Evolutionary conservation across 345 rosid genomes (phyloP), one percentile per base, ranked within the genome.

Genomic region (Adansonia digitata): DNA sequence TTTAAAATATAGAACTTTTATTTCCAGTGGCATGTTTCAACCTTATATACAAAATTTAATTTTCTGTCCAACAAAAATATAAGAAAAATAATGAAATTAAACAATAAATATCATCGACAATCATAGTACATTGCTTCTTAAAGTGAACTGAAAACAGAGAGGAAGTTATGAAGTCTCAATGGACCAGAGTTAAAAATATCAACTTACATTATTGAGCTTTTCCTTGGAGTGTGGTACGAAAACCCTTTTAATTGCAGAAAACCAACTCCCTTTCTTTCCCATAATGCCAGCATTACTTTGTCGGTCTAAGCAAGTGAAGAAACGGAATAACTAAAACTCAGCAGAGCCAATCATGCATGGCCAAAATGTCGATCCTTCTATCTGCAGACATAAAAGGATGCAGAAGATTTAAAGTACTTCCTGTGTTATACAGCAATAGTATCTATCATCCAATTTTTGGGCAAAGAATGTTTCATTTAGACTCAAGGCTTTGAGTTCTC

Each of bases 221-320:
- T 91, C 93, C 83, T 90, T 90, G 72, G 97, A 83, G 76, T 86
- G 83, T 67, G 90, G 82, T 35, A 84, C 74, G 76, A 95, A 95
- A 76, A 85, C 91, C 79, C 87, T 91, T 83, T 95, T 95, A 79
- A 95, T 90, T 72, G 98, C 94, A 56, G 97, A 85, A 88, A 93
- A 88, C 99, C 99, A 95, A 71, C 90, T 88, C 69, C 97, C 93
- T 83, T 84, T 89, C 93, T 91, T 95, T 74, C 99, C 92, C 99
- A 95, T 94, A 77, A 80, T 79, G 77, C 82, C 29, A 85, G 86
- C 94, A 93, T 90, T 84, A 86, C 90, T 82, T 55, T 82, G 72
- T 78, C 73, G 64, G 80, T 85, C 85, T 84, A 79, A 29, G 75
- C 56, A 40, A 59, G 15, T 56, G 77, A 81, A 73, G 52, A 74